Conservation (phyloP, 768 basidiomycete species). For the Calocera viscosa region DNA sequence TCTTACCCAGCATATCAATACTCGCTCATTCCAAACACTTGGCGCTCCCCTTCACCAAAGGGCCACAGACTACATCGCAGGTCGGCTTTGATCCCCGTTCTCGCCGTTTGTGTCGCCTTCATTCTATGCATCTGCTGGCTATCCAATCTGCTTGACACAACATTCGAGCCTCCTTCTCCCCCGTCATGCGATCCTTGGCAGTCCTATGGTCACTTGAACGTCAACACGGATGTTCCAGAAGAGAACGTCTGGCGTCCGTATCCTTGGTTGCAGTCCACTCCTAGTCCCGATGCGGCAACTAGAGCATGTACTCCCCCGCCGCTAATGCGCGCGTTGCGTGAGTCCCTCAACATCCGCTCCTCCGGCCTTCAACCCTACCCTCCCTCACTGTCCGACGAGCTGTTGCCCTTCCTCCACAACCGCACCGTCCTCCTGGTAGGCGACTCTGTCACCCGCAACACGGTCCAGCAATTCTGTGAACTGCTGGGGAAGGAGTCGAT, state of each 20-base stretch:
- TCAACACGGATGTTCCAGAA: not conserved
- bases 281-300: not conserved
- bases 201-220: not conserved
- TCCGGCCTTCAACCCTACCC: not conserved
- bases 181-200: not conserved
- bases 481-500: not conserved
- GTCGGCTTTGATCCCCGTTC: not conserved
- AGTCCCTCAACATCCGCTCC: not conserved
- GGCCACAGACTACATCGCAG: not conserved
- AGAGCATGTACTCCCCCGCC: not conserved
- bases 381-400: not conserved
- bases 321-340: not conserved
- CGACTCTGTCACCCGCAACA: conserved; percentile 4
- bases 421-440: not conserved
- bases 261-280: not conserved
- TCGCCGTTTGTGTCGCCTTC: not conserved
- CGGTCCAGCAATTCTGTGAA: not conserved
- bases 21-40: not conserved
- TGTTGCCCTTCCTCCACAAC: not conserved
- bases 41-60: not conserved
- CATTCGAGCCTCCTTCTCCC: not conserved
- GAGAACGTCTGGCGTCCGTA: not conserved
- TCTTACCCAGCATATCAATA: not conserved
- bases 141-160: not conserved
- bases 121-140: not conserved